Base-by-base conservation (phyloP, 2,329 filamentous ascomycete genomes). In the Camillea tinctor region DNA sequence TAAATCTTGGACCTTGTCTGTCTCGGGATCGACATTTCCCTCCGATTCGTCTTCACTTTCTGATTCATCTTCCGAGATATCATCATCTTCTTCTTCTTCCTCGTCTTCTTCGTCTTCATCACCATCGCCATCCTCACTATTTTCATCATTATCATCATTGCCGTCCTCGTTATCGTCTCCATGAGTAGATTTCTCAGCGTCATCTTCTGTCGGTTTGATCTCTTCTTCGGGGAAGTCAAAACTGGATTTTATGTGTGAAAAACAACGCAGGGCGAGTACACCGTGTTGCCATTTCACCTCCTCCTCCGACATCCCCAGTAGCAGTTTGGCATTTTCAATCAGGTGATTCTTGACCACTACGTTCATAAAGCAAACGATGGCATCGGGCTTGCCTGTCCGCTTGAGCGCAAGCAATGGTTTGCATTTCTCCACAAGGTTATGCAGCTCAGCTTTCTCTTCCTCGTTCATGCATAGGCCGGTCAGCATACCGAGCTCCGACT, bases 201-300 rank as follows among this genome's bases (percentile, higher is more conserved):
- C 36, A 17, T 62, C 59, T 26, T 36, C 56, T 24, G 64, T 61
- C 1, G 65, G 57, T 44, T 61, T 55, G 22, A 60, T 57, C 36
- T 66, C 66, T n/a, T 57, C 56, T 2, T 61, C 56, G 11, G 36
- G 36, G 13, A 72, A 75, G 52, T 71, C 66, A 11, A 77, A 74
- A 0, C 50, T 57, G 3, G 76, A 73, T 44, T 74, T 72, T 8
- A 79, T 55, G 26, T 79, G 75, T 2, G 72, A 70, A 56, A 79
- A 76, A 0, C 73, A 73, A 9, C 77, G 69, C 4, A 77, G 67
- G 2, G 74, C 73, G 3, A 79, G 64, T 2, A 79, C 72, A 2
- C 77, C 77, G n/a, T 79, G 76, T 48, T 79, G 77, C 64, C 75
- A 72, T 55, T 74, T 77, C 15, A 72, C 74, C 13, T 75, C 77